Conservation (phyloP, 305 asterid species). For the Lippia alba region DNA sequence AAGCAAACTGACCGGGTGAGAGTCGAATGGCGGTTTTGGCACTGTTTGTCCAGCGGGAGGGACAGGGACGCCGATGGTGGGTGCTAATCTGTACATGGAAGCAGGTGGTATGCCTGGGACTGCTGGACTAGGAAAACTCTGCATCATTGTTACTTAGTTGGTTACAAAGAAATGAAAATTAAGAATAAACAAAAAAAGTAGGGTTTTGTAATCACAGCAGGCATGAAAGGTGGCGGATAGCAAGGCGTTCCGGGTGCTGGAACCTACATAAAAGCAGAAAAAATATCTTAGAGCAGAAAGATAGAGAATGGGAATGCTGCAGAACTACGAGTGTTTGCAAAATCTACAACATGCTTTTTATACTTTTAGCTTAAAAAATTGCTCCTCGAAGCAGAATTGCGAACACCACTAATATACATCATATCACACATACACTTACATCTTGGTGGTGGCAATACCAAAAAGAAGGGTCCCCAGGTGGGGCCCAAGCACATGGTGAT, state of each 20-base stretch:
- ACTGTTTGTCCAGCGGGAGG: constrained; percentile 37
- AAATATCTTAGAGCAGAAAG: constrained; percentile 22
- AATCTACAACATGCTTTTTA: no score
- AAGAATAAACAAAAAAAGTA: constrained; percentile 17
- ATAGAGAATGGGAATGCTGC: not conserved
- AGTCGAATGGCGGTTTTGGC: constrained; percentile 51
- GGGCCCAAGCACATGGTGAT: no score
- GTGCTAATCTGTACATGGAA: constrained; percentile 50
- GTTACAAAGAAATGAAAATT: not conserved
- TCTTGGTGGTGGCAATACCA: constrained; percentile 68
- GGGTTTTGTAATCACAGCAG: constrained; percentile 43
- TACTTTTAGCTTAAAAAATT: no score
- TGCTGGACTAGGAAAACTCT: constrained; percentile 54
- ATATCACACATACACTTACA: constrained; percentile 44
- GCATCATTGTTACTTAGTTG: constrained; percentile 18
- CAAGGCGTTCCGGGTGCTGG: constrained; percentile 64
- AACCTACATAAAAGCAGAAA: constrained; percentile 40
- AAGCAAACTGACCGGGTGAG: constrained; percentile 56
- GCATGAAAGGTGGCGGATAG: constrained; percentile 47
- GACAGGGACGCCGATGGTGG: constrained; percentile 38
- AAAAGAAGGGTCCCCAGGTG: constrained; percentile 46
- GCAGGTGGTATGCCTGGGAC: constrained; percentile 50
- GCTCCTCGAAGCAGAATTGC: no score
- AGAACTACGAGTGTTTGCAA: not conserved
- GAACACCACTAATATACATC: not conserved